phyloP scores from a whole-genome alignment of 208 protist genomes.

The Leishmania amazonensis region DNA sequence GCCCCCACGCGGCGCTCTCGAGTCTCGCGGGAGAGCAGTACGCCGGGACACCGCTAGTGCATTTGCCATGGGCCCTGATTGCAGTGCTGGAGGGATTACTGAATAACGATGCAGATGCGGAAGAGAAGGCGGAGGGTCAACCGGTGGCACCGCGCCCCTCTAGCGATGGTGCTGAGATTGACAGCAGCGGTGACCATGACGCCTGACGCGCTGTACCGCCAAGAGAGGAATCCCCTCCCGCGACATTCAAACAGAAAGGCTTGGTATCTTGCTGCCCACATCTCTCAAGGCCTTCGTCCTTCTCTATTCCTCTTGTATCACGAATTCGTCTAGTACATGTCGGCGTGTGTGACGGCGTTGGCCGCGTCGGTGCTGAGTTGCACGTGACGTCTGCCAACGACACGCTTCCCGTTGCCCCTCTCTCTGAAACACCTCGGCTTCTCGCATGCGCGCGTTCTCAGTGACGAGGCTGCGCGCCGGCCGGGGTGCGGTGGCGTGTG shows the following conservation, averaged over 20 bases:
- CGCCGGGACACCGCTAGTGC: constrained; percentile 20
- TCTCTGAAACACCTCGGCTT: background rate
- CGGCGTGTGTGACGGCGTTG: background rate
- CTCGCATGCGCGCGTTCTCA: background rate
- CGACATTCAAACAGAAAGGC: background rate
- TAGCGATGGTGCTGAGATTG: background rate
- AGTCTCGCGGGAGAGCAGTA: constrained; percentile 15
- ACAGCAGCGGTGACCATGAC: background rate
- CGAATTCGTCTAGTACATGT: background rate
- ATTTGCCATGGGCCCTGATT: constrained; percentile 16
- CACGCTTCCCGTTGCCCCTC: background rate
- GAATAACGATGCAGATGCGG: background rate
- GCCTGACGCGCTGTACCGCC: background rate
- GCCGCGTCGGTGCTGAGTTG: background rate
- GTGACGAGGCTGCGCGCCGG: background rate
- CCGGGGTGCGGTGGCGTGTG: background rate
- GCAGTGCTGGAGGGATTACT: constrained; percentile 18
- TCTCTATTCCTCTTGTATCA: background rate
- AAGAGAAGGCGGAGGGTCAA: background rate
- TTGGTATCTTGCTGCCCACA: background rate
- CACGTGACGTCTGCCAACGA: background rate
- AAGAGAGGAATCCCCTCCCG: background rate
- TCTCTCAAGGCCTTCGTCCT: background rate
- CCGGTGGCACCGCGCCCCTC: background rate
- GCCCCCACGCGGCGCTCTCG: constrained; percentile 26